Base-by-base conservation (phyloP, 345 rosid genomes). In the Brassica incana region DNA sequence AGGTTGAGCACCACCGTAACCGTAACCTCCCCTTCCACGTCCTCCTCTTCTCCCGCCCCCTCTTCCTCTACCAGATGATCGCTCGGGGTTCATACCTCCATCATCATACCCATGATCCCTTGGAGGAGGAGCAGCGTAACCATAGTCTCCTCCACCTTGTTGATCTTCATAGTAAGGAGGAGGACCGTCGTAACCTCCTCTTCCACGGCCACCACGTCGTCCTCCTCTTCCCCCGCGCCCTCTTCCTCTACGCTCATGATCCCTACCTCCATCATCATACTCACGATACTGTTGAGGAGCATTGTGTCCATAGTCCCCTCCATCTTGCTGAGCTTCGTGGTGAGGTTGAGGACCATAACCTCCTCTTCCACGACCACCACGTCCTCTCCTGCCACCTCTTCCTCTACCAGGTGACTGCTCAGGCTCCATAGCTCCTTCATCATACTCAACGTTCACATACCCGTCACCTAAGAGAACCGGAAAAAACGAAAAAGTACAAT, bases 1-100 rank as follows among this genome's bases (percentile, higher is more conserved):
- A 5, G 30, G 54, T 73, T 60, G 70, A 1, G 58, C 87, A 68
- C 89, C 92, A 77, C 85, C 85, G 54, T 83, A 93, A 69, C 90
- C 95, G 15, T 83, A 93, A 69, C 90, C 95, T 74, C 92, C 98
- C 40, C 93, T 87, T 48, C 95, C 93, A 61, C 80, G 87, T 64
- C 88, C 80, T 29, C 91, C 92, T 48, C 91, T 92, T 87, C 97
- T 90, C 33, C 97, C 98, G 14, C 95, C 85, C 16, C 93, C 90
- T 82, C 98, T 87, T 52, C 92, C 97, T 81, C 95, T 88, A 76
- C 81, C 60, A 80, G 81, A 83, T 40, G 88, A 90, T 75, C 86
- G 82, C 77, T 87, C 85, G 69, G 74, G 85, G 73, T 93, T 93
- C 86, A 83, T 82, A 45, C 88, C 93, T 67, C 93, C 97, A 82